Base-by-base conservation (phyloP, 345 rosid genomes). In the Hypericum androsaemum region DNA sequence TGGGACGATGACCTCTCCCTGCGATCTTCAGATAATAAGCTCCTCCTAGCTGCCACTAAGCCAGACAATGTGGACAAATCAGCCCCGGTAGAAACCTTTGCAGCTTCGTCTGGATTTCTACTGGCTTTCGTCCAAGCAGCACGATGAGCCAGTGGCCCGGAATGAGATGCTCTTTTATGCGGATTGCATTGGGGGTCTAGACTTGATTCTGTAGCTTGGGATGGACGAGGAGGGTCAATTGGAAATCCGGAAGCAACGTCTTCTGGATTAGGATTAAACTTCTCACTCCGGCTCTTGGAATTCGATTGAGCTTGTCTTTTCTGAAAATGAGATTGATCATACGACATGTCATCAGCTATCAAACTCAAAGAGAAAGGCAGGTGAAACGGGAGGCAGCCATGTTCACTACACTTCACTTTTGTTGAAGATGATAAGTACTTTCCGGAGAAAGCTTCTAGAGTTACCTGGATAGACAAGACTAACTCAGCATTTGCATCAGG, bases 211-310 rank as follows among this genome's bases (percentile, higher is more conserved):
- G 65, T 61, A 17, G 70, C 83, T 56, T 88, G 98, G 39, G 98
- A 82, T 52, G 82, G 71, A 66, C 95, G 83, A 48, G 96, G 96
- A 16, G 98, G 98, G 62, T 92, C 98, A 5, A 92, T 83, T 7
- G 98, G 98, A 69, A 92, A 92, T 50, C 98, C 98, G 37, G 98
- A 92, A 43, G 98, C 98, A 64, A 76, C 95, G 62, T 92, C 98
- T 74, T 85, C 98, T 32, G 79, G 94, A 77, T 88, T 86, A 60
- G 96, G 95, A 71, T 92, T 85, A 63, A 92, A 92, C 73, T 78
- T 92, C 86, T 92, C 98, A 61, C 96, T 92, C 38, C 95, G 73
- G 75, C 98, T 88, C 80, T 84, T 88, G 40, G 84, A 78, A 66
- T 55, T 71, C 54, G 83, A 61, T 49, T 81, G 94, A 63, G 71